phyloP scores from a whole-genome alignment of 2,329 filamentous ascomycete genomes.

The Sodiomyces alkalinus region DNA sequence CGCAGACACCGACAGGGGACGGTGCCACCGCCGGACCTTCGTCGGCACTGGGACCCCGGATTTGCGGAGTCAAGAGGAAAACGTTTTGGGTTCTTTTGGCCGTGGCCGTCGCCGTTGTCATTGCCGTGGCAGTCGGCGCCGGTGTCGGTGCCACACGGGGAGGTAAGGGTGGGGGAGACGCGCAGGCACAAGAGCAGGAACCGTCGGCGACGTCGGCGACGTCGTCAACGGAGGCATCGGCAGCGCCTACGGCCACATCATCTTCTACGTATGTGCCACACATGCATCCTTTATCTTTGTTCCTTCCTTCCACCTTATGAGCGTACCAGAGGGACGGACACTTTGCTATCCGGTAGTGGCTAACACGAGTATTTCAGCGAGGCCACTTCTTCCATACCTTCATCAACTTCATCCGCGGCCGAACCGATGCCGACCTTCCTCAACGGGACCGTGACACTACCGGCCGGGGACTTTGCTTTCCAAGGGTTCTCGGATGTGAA shows the following conservation, averaged over 20 bases:
- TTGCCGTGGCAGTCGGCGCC: slow-evolving; percentile 5
- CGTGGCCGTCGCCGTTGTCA: slow-evolving; percentile 1
- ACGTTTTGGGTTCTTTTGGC: slow-evolving; percentile 5
- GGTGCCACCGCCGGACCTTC: too few species aligned
- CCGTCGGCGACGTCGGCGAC: background rate
- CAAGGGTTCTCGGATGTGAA: slow-evolving; percentile 14
- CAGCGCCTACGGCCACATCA: too few species aligned
- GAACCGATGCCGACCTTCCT: too few species aligned
- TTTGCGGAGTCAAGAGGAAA: slow-evolving; percentile 6
- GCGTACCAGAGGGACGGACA: background rate
- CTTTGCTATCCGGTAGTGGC: too few species aligned
- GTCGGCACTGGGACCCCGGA: too few species aligned
- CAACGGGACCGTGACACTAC: slow-evolving; percentile 11
- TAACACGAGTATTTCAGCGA: background rate
- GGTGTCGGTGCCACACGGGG: slow-evolving; percentile 3
- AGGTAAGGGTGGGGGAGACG: background rate
- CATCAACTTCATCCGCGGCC: slow-evolving; percentile 1
- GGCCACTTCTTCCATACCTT: background rate
- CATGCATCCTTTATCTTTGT: too few species aligned
- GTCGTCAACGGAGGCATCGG: background rate
- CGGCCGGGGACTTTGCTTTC: slow-evolving; percentile 12
- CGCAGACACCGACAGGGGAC: too few species aligned
- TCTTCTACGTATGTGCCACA: too few species aligned
- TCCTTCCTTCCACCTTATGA: background rate
- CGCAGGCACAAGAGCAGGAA: background rate